A percentile compares a stretch with the other conserved stretches of the same genome.
Evolutionary conservation across 768 basidiomycete species (phyloP).

Genomic region (Suillus hirtellus): DNA sequence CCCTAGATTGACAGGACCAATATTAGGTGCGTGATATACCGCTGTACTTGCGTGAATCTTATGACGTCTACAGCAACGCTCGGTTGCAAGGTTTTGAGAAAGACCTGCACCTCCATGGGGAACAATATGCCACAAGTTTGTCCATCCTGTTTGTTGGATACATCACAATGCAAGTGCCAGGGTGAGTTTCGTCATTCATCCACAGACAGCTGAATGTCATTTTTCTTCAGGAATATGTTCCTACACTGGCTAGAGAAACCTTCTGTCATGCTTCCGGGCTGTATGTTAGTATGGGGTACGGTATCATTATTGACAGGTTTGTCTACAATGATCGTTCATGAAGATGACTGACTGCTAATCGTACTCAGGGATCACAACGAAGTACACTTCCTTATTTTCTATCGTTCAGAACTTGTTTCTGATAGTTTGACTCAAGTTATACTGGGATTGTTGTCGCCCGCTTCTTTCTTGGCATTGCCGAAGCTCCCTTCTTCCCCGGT

Average conservation of each 20-base stretch:
- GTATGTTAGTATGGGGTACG: constrained; percentile 37
- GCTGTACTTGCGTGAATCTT: background rate
- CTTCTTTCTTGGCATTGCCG: constrained; percentile 12
- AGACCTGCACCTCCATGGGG: constrained; percentile 25
- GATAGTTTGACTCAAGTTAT: constrained; percentile 3
- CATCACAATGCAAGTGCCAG: constrained; percentile 27
- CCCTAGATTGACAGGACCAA: background rate
- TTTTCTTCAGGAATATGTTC: constrained; percentile 28
- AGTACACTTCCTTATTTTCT: background rate
- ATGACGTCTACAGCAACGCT: constrained; percentile 12
- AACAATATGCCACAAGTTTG: constrained; percentile 24
- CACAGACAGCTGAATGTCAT: background rate
- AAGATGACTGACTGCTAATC: background rate
- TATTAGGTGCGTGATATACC: background rate
- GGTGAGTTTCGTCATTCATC: constrained; percentile 7
- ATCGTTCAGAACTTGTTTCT: background rate
- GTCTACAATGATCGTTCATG: background rate
- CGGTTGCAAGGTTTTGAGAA: constrained; percentile 27
- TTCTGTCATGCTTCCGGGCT: constrained; percentile 26
- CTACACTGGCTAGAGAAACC: constrained; percentile 33
- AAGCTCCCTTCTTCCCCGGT: constrained; percentile 10
- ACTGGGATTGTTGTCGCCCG: constrained; percentile 4
- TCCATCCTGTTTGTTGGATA: constrained; percentile 29
- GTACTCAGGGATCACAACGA: constrained; percentile 8
- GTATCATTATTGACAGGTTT: constrained; percentile 40